Conservation (phyloP, 768 basidiomycete genomes). For the Hortiboletus flavorubellus region DNA sequence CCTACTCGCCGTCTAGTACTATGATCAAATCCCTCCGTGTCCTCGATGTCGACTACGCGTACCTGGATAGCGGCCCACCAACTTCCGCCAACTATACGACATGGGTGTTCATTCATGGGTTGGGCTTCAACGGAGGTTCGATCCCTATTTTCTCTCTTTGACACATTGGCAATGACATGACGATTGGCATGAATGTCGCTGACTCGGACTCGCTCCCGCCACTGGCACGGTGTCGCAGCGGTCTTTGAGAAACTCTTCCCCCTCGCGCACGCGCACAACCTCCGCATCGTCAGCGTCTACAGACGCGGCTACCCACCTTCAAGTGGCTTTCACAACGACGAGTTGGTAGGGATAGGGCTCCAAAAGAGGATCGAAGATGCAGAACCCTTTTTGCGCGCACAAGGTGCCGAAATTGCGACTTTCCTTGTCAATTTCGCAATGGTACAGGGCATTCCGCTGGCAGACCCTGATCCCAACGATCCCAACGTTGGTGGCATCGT, state of each 20-base stretch:
- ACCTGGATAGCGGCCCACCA: slow-evolving; percentile 22
- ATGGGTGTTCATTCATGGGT: slow-evolving; percentile 20
- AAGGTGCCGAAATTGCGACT: slow-evolving; percentile 17
- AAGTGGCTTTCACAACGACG: slow-evolving; percentile 18
- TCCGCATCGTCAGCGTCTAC: slow-evolving; percentile 23
- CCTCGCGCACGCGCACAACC: slow-evolving; percentile 17
- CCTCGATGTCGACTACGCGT: slow-evolving; percentile 16
- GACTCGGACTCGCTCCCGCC: neutral
- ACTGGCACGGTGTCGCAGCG: neutral
- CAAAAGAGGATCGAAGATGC: slow-evolving; percentile 16
- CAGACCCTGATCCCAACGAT: neutral
- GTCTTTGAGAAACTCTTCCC: slow-evolving; percentile 21
- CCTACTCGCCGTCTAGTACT: neutral
- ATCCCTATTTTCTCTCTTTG: neutral
- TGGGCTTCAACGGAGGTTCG: slow-evolving; percentile 23
- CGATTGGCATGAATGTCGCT: neutral
- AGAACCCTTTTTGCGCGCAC: slow-evolving; percentile 13
- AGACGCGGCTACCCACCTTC: slow-evolving; percentile 28
- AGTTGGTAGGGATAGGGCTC: slow-evolving; percentile 8
- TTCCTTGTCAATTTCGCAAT: slow-evolving; percentile 17
- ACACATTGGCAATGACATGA: too few species aligned
- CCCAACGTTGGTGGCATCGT: slow-evolving; percentile 11
- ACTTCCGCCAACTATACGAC: slow-evolving; percentile 17
- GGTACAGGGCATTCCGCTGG: slow-evolving; percentile 12
- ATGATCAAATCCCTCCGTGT: slow-evolving; percentile 12